Base-by-base conservation (phyloP, 306 rosid genomes). In the Lotus japonicus region DNA sequence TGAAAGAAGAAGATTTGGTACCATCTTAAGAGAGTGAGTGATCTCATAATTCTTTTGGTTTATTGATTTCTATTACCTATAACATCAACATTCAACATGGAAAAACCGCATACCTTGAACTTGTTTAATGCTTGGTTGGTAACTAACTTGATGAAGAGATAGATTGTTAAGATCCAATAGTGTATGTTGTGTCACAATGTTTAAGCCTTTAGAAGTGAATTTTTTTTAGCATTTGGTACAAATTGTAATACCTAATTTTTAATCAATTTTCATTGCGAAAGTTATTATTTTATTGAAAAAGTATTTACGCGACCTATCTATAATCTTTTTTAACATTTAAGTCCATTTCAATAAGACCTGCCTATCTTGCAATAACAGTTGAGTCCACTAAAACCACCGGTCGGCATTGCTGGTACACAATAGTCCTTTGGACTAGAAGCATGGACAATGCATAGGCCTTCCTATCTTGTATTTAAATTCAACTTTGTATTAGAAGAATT, bases 1-100 rank as follows among this genome's bases (percentile, higher is more conserved):
- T 23, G 98, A 94, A 84, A 88, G 98, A 80, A 85, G 60, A 70
- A 86, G 98, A 14, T 94, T 94, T 81, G 86, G 84, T 63, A 77
- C 76, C 73, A 85, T 94, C 75, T 71, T 90, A 89, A 90, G 77
- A 79, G 92, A 90, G 98, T 94, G 78, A 11, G 97, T 79, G 62
- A 50, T 59, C 46, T 72, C 70, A 48, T 50, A 45, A 50, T 49
- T 58, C 16, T 26, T 70, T 44, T 36, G 21, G 36, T 63, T 52
- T 8, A 17, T 69, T 52, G 54, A 51, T 56, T 17, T 55, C 17
- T 75, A 55, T 41, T 66, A 57, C 23, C 16, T 57, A 65, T n/a
- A 74, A 14, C 52, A 43, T 23, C 45, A 54, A 31, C 73, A 68
- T 28, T 42, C 45, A 54, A 31, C 73, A 68, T 28, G 46, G 33